Base-by-base conservation (phyloP, 331 rosid genomes). In the Saraca asoca region DNA sequence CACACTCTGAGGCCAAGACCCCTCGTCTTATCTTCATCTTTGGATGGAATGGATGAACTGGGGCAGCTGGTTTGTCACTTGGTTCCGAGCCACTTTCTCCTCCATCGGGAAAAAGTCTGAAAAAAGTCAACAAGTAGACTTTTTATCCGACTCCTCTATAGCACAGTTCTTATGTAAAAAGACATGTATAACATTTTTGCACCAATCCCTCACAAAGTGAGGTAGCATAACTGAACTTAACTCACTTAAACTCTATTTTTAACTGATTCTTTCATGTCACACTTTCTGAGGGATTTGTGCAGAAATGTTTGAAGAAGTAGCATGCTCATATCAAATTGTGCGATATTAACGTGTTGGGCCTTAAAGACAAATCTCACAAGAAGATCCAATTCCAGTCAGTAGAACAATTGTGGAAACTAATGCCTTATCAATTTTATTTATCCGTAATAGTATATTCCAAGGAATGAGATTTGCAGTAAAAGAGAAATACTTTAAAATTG, bases 1-100 rank as follows among this genome's bases (percentile, higher is more conserved):
- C 87, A 51, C 99, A 90, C 20, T 88, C 99, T 0, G 86, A 62
- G 11, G 92, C 89, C 79, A 94, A 59, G 31, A 94, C 75, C 1
- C 91, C 89, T 48, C 97, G 74, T 35, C 99, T 79, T 61, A 94
- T 71, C 15, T 62, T 85, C 67, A 94, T 81, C 2, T 90, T 90
- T 8, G 99, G 97, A 82, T 94, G 99, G 70, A 94, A 94, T 18
- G 99, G 99, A 42, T 94, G 99, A 64, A 83, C 82, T 3, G 97
- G 97, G 13, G 95, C 85, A 52, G 91, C 77, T 20, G 91, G 82
- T 53, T 81, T 79, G 49, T 80, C 84, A 0, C 82, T 68, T 51
- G 13, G 58, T 68, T 82, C 91, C 3, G 82, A 78, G 14, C 24
- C 76, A 61, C 65, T 81, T 66, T 80, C 90, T 13, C 82, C 81